Percentiles rank a stretch among this genome's conserved stretches.
These are phyloP conservation scores for Posidonia oceanica DNA, from an alignment of 116 monocot genomes.

Conservation along the genomic window DNA sequence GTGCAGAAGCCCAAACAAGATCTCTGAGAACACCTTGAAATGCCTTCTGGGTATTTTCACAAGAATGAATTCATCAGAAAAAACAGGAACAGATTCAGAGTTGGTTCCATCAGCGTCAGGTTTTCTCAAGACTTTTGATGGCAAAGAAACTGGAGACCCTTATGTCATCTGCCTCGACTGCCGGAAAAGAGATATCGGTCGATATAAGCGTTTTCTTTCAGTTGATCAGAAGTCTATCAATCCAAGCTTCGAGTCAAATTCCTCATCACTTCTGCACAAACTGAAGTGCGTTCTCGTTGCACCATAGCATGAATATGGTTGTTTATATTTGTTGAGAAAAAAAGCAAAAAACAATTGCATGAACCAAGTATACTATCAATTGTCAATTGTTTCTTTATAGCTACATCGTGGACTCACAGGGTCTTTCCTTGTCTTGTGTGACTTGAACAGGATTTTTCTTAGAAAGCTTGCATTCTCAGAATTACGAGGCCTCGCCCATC, in stretches of 20 bases:
- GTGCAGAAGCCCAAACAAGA: conserved; percentile 32
- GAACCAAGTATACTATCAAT: background rate
- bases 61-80: conserved; percentile 18
- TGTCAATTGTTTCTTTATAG: background rate
- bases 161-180: conserved; percentile 46
- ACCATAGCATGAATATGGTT: background rate
- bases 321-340: background rate
- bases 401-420: background rate
- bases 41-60: conserved; percentile 57
- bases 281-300: conserved; percentile 32
- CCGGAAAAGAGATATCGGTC: conserved; percentile 65
- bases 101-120: conserved; percentile 35
- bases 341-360: background rate
- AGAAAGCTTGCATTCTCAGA: conserved; percentile 59
- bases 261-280: conserved; percentile 24
- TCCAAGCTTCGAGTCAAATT: conserved; percentile 13
- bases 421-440: background rate
- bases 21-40: conserved; percentile 63
- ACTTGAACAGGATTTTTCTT: conserved; percentile 43
- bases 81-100: conserved; percentile 7
- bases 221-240: conserved; percentile 31
- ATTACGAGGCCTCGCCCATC: conserved; percentile 45
- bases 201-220: conserved; percentile 40
- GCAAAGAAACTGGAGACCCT: conserved; percentile 31
- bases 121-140: background rate